Conservation (phyloP, 768 basidiomycete species). For the button mushroom (Agaricus bisporus) region DNA sequence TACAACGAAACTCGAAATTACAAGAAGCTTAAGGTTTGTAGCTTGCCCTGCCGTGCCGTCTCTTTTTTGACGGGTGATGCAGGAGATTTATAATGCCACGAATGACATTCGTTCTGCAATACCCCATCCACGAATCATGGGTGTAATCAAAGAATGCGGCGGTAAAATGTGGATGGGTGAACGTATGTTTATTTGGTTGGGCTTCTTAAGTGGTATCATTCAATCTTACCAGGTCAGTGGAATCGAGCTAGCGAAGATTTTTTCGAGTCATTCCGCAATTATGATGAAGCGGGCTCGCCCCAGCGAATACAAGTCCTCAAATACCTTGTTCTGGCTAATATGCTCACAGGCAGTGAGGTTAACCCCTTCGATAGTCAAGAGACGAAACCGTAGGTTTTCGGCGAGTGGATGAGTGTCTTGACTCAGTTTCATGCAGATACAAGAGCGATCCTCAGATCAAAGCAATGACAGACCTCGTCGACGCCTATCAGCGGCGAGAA, state of each 20-base stretch:
- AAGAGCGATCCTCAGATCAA: slow-evolving; percentile 95
- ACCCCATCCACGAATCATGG: slow-evolving; percentile 97
- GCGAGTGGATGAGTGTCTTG: background rate
- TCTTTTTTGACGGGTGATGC: background rate
- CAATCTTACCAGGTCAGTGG: slow-evolving; percentile 73
- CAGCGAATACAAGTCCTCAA: slow-evolving; percentile 98
- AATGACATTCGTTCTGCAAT: slow-evolving; percentile 92
- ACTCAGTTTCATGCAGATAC: slow-evolving; percentile 46
- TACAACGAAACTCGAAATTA: slow-evolving; percentile 94
- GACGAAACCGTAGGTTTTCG: slow-evolving; percentile 82
- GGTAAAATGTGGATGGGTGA: slow-evolving; percentile 99
- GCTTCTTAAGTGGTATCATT: background rate
- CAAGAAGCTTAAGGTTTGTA: slow-evolving; percentile 84
- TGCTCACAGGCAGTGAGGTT: slow-evolving; percentile 97
- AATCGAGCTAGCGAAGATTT: slow-evolving; percentile 95
- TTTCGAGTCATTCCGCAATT: slow-evolving; percentile 98
- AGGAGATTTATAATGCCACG: slow-evolving; percentile 98
- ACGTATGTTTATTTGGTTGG: slow-evolving; percentile 37
- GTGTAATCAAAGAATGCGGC: slow-evolving; percentile 97
- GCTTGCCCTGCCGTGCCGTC: background rate
- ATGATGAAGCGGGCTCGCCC: slow-evolving; percentile 95
- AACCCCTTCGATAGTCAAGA: slow-evolving; percentile 99
- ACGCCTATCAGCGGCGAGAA: slow-evolving; percentile 93
- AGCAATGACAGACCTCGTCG: slow-evolving; percentile 96
- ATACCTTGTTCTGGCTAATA: slow-evolving; percentile 95